A percentile compares a stretch with the other conserved stretches of the same genome.
phyloP scores from a whole-genome alignment of 1,284 basidiomycete species.

The Ganoderma resinaceum region DNA sequence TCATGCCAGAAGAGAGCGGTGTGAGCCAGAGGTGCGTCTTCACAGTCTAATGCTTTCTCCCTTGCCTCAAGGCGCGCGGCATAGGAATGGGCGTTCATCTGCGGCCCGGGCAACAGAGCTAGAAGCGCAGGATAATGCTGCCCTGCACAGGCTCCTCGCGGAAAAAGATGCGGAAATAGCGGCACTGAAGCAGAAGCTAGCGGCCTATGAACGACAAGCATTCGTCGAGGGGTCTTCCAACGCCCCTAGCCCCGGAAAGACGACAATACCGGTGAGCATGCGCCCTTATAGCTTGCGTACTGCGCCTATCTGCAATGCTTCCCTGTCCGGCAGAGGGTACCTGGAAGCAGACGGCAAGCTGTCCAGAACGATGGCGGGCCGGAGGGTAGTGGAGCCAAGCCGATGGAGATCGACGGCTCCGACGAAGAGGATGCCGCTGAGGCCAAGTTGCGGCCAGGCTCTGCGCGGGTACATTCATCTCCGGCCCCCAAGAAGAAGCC shows the following conservation, averaged over 20 bases:
- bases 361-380: neutral
- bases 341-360: neutral
- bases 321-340: neutral
- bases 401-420: neutral
- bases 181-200: neutral
- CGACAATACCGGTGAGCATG: neutral
- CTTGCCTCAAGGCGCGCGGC: neutral
- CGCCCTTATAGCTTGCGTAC: neutral
- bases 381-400: neutral
- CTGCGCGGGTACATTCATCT: neutral
- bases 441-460: neutral
- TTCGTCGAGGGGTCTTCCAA: neutral
- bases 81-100: neutral
- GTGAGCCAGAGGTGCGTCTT: neutral
- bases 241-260: neutral
- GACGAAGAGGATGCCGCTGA: neutral
- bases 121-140: neutral
- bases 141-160: neutral
- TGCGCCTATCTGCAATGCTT: neutral
- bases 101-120: neutral
- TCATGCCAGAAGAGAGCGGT: neutral
- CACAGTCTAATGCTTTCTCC: neutral
- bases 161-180: conserved; percentile 1
- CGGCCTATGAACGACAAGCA: conserved; percentile 1
- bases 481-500: neutral